Evolutionary conservation across 345 rosid species (phyloP).

Genomic region (Euphorbia tirucalli): DNA sequence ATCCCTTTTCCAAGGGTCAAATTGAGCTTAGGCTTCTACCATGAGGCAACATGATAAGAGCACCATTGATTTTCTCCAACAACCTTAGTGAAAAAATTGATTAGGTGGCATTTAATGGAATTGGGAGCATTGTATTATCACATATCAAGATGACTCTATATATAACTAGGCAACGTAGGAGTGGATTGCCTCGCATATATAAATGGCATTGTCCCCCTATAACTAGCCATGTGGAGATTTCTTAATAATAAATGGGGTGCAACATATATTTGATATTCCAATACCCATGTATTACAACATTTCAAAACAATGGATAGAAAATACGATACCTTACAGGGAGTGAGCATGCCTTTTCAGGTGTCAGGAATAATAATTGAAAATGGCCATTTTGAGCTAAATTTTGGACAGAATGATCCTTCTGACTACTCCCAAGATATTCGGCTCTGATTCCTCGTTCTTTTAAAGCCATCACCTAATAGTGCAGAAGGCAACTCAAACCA

Average conservation of each 20-base stretch:
- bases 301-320: background rate
- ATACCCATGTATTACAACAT: background rate
- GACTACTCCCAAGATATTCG: constrained; percentile 46
- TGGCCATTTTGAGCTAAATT: constrained; percentile 37
- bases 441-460: constrained; percentile 44
- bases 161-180: no score
- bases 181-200: no score
- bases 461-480: constrained; percentile 40
- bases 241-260: background rate
- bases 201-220: no score
- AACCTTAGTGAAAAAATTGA: no score
- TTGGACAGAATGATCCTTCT: constrained; percentile 39
- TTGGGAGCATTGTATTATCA: no score
- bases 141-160: no score
- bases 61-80: no score
- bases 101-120: no score
- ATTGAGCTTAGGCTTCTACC: no score
- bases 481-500: background rate
- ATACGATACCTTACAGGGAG: constrained; percentile 36
- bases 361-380: constrained; percentile 40
- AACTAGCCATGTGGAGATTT: background rate
- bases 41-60: no score
- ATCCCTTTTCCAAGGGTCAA: no score
- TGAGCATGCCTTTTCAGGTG: constrained; percentile 46
- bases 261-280: background rate